Percentiles rank a stretch among this genome's conserved stretches.
Conservation (phyloP, 192 early-diverging fungal genomes). For the Coemansia sp. region DNA sequence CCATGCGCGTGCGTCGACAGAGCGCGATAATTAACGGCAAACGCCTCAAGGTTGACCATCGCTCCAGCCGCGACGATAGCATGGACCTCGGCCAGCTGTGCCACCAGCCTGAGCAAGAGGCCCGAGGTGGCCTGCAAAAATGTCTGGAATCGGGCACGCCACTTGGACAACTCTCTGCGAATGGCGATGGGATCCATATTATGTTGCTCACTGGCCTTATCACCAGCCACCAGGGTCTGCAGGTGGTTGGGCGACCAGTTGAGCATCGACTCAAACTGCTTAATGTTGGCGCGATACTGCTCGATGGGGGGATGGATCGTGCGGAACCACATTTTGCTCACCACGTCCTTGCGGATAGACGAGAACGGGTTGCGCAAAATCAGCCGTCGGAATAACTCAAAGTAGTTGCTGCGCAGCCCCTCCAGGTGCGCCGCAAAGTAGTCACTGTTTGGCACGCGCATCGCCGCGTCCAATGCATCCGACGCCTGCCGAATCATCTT, state of each 20-base stretch:
- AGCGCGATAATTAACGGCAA: conserved; percentile 38
- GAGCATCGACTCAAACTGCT: conserved; percentile 31
- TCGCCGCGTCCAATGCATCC: conserved; percentile 32
- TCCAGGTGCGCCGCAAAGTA: conserved; percentile 43
- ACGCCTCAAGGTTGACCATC: conserved; percentile 9
- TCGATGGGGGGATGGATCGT: conserved; percentile 45
- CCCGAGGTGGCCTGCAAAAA: conserved; percentile 47
- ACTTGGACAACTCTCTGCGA: conserved; percentile 32
- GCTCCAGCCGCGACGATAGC: conserved; percentile 21
- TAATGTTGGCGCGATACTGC: conserved; percentile 51
- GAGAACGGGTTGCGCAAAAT: conserved; percentile 50
- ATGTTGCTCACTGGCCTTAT: neutral
- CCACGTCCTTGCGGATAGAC: conserved; percentile 50
- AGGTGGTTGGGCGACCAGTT: conserved; percentile 8
- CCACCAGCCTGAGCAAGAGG: conserved; percentile 32
- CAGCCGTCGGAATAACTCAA: conserved; percentile 50
- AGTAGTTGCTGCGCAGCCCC: conserved; percentile 35
- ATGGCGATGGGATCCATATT: conserved; percentile 6
- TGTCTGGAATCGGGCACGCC: conserved; percentile 43
- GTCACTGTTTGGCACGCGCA: conserved; percentile 23
- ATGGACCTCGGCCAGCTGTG: conserved; percentile 40
- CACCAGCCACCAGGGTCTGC: neutral
- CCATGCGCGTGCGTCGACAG: conserved; percentile 36
- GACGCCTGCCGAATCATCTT: conserved; percentile 37
- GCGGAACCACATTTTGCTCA: conserved; percentile 52